Conservation (phyloP, 768 basidiomycete species). For the Rickenella mellea region DNA sequence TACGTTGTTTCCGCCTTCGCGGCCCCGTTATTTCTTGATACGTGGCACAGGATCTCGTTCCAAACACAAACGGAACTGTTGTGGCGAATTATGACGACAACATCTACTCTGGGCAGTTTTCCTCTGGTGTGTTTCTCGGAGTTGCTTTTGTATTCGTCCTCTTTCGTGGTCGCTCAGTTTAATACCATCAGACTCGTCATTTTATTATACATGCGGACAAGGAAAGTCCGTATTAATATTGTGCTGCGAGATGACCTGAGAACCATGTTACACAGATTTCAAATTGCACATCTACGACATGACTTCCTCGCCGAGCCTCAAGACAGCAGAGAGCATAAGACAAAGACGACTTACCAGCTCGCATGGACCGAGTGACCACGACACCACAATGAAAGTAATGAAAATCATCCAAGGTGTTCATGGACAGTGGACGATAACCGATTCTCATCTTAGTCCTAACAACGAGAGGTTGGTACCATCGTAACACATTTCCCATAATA, state of each 20-base stretch:
- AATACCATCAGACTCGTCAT: constrained; percentile 58
- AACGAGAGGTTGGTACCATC: constrained; percentile 56
- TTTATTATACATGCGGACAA: constrained; percentile 81
- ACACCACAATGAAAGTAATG: constrained; percentile 36
- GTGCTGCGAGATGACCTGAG: background rate
- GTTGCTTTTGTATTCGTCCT: background rate
- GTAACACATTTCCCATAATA: background rate
- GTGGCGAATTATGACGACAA: constrained; percentile 67
- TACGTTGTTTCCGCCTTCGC: constrained; percentile 22
- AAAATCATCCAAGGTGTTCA: constrained; percentile 68
- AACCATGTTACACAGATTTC: constrained; percentile 48
- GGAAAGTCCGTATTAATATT: background rate
- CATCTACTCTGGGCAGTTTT: constrained; percentile 81
- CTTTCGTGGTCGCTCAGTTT: constrained; percentile 4
- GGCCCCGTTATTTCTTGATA: constrained; percentile 2
- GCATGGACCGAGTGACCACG: constrained; percentile 27
- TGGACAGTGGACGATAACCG: constrained; percentile 91
- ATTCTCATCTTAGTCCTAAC: constrained; percentile 82
- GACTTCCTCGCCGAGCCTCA: constrained; percentile 32
- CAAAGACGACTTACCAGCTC: constrained; percentile 20
- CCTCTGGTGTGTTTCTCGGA: constrained; percentile 37
- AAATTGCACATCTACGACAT: constrained; percentile 83
- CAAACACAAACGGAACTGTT: constrained; percentile 72
- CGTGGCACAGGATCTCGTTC: constrained; percentile 49
- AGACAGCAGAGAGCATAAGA: constrained; percentile 5